Evolutionary conservation across 805 yeast genomes (phyloP).

Genomic region (Torulaspora quercuum): DNA sequence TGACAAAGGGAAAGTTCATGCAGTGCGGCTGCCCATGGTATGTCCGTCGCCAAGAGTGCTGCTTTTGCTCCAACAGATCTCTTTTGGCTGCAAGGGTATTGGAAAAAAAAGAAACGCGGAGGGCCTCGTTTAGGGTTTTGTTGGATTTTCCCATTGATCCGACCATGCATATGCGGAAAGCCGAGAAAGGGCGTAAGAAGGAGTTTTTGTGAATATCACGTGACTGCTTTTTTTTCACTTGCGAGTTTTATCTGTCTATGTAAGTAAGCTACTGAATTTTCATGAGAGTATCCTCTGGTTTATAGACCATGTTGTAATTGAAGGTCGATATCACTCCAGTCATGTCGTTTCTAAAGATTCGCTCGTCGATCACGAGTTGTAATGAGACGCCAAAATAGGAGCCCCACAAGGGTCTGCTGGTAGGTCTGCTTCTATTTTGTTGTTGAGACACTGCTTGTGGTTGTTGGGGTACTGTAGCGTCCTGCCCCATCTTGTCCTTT

Average conservation of each 20-base stretch:
- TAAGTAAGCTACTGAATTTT: conserved; percentile 14
- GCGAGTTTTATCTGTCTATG: too few relatives aligned
- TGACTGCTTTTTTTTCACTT: too few relatives aligned
- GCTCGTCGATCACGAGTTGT: conserved; percentile 54
- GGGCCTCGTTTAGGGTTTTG: conserved; percentile 6
- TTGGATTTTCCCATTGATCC: conserved; percentile 11
- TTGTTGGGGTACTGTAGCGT: conserved; percentile 46
- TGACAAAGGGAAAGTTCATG: too few relatives aligned
- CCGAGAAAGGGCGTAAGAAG: too few relatives aligned
- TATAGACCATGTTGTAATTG: conserved; percentile 63
- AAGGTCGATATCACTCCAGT: conserved; percentile 49
- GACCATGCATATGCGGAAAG: too few relatives aligned
- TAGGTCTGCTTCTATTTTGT: conserved; percentile 14
- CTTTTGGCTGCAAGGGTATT: too few relatives aligned
- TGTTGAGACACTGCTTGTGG: conserved; percentile 14
- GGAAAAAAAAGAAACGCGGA: too few relatives aligned
- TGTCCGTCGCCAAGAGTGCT: too few relatives aligned
- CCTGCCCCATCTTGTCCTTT: conserved; percentile 58
- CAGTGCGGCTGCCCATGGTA: too few relatives aligned
- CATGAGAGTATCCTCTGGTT: conserved; percentile 51
- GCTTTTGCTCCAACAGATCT: too few relatives aligned
- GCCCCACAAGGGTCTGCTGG: conserved; percentile 58
- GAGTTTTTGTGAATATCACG: too few relatives aligned
- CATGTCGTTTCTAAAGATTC: conserved; percentile 36
- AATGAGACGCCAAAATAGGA: conserved; percentile 66